phyloP scores from a whole-genome alignment of 2,329 filamentous ascomycete genomes.

The Aspergillus eucalypticola region DNA sequence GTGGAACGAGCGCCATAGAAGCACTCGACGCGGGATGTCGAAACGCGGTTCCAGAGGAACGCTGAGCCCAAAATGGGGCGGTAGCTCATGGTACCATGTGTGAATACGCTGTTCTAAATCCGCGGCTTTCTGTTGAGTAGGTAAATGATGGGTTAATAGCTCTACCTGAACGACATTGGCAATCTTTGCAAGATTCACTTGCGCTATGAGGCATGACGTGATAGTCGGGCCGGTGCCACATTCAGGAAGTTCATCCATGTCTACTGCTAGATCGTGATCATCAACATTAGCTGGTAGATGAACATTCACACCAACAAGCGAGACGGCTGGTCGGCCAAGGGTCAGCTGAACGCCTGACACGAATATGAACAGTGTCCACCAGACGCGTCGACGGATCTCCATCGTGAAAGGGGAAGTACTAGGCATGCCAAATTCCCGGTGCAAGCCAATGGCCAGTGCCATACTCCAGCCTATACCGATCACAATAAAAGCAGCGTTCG shows the following conservation, averaged over 20 bases:
- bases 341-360: slow-evolving; percentile 22
- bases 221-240: slow-evolving; percentile 16
- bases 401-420: slow-evolving; percentile 23
- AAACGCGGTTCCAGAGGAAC: slow-evolving; percentile 17
- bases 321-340: slow-evolving; percentile 21
- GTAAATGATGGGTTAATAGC: slow-evolving; percentile 22
- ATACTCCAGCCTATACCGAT: slow-evolving; percentile 24
- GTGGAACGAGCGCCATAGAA: slow-evolving; percentile 26
- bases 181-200: slow-evolving; percentile 24
- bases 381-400: slow-evolving; percentile 23
- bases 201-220: slow-evolving; percentile 21
- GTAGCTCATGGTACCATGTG: slow-evolving; percentile 19
- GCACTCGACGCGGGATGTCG: slow-evolving; percentile 21
- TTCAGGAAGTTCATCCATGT: slow-evolving; percentile 22
- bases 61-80: slow-evolving; percentile 14
- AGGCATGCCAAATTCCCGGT: slow-evolving; percentile 25
- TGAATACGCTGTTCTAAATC: slow-evolving; percentile 20
- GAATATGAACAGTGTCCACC: slow-evolving; percentile 26
- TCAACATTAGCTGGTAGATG: slow-evolving; percentile 21
- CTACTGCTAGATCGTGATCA: slow-evolving; percentile 23
- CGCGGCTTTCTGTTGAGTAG: slow-evolving; percentile 16
- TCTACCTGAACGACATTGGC: slow-evolving; percentile 25
- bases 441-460: slow-evolving; percentile 20
- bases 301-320: slow-evolving; percentile 22
- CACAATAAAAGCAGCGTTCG: slow-evolving; percentile 21